Evolutionary conservation across 345 rosid species (phyloP), one percentile per base, ranked within the genome.

Genomic region (Dipteronia dyeriana): DNA sequence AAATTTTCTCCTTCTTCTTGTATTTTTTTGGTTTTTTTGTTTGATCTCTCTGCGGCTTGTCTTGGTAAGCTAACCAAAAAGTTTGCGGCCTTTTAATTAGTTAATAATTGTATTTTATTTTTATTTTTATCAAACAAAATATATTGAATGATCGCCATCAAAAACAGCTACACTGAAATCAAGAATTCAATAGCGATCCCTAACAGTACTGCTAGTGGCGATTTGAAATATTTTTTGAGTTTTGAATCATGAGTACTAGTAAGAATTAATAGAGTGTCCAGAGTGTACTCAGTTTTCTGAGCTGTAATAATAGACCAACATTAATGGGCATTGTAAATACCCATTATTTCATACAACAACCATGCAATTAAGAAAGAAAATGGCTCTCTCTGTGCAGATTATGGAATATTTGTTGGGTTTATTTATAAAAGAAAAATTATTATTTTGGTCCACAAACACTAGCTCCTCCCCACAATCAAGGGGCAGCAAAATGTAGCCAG

Each of bases 291-390:
- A 11, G 8, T 12, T 19, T 12, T 51, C 34, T 20, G 23, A 25
- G 29, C 57, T 39, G 45, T 41, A 41, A 9, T 17, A 12, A 43
- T 23, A 17, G 20, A 31, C 71, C 71, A 31, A 75, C 65, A 68
- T 77, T 69, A 66, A 70, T 62, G 61, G 62, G 1, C 8, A 39
- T 62, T 16, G 22, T 77, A 23, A 70, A 62, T 77, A 76, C 66
- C 45, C 74, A 66, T 76, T 17, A 77, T 26, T 25, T 70, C 80
- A 70, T 34, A 62, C 80, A 77, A 77, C 80, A 34, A 77, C 80
- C 80, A 68, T 70, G 70, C 80, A 77, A 61, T 70, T 70, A 70
- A 77, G 53, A 6, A 49, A 19, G 16, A 7, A 67, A 67, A 67
- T 72, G 7, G 20, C 66, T 41, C 67, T 5, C 38, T 43, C 4